phyloP scores from a whole-genome alignment of 2,329 filamentous ascomycete species.

The Botrytis squamosa region DNA sequence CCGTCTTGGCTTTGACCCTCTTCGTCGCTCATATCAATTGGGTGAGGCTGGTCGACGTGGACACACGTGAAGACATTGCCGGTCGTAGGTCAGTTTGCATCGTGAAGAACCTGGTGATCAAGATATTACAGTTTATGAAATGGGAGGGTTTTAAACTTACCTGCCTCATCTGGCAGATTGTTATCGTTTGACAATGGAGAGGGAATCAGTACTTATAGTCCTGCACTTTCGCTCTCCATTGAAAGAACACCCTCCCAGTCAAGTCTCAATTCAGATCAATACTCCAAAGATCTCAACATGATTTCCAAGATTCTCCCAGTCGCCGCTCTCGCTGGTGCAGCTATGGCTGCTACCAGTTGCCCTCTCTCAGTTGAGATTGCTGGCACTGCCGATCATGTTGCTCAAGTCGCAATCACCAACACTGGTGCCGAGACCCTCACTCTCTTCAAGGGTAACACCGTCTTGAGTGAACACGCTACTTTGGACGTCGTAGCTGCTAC shows the following conservation, averaged over 20 bases:
- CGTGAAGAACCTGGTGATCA: background rate
- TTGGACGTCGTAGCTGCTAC: slow-evolving; percentile 29
- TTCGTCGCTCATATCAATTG: background rate
- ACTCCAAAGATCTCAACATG: slow-evolving; percentile 24
- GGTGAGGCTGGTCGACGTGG: background rate
- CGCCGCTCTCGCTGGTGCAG: slow-evolving; percentile 28
- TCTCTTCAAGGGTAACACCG: slow-evolving; percentile 35
- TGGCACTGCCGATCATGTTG: slow-evolving; percentile 27
- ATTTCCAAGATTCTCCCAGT: slow-evolving; percentile 30
- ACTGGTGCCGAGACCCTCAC: slow-evolving; percentile 29
- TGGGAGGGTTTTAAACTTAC: background rate
- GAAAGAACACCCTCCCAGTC: background rate
- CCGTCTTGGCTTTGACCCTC: slow-evolving; percentile 4
- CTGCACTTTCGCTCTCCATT: background rate
- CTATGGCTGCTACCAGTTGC: slow-evolving; percentile 29
- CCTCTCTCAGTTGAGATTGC: slow-evolving; percentile 31
- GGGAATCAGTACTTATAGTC: slow-evolving; percentile 7
- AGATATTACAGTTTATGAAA: background rate
- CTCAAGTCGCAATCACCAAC: slow-evolving; percentile 31
- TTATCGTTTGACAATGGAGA: background rate
- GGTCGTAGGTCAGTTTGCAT: background rate
- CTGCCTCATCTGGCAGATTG: slow-evolving; percentile 2
- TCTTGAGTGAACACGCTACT: slow-evolving; percentile 29
- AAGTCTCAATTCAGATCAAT: slow-evolving; percentile 9
- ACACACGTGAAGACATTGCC: background rate